These are phyloP conservation scores for Cucurbita maxima DNA, from an alignment of 306 rosid genomes.

Conservation along the genomic window DNA sequence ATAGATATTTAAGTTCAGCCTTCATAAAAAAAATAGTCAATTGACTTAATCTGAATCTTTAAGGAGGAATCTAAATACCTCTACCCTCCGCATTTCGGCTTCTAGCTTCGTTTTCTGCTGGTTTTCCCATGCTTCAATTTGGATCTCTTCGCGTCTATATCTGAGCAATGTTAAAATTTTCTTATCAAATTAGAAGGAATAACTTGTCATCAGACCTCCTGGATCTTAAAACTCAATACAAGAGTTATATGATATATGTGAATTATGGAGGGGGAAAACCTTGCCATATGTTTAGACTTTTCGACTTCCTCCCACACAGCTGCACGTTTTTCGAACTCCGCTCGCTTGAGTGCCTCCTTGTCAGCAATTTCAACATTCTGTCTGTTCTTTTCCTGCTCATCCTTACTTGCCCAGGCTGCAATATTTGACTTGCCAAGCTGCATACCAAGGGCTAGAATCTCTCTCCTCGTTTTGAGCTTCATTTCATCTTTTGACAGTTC, in stretches of 20 bases:
- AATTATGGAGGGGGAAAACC: slow-evolving; percentile 24
- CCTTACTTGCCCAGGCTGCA: slow-evolving; percentile 93
- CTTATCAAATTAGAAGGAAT: slow-evolving; percentile 5
- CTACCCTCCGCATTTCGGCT: slow-evolving; percentile 72
- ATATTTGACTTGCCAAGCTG: slow-evolving; percentile 88
- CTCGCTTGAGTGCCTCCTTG: slow-evolving; percentile 28
- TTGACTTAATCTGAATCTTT: not conserved
- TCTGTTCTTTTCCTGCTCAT: slow-evolving; percentile 36
- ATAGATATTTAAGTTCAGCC: not conserved
- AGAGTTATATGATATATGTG: not conserved
- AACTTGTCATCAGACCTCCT: not conserved
- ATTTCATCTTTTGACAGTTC: slow-evolving; percentile 73
- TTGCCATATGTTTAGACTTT: slow-evolving; percentile 68
- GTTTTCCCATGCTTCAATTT: slow-evolving; percentile 93
- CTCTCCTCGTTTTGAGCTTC: slow-evolving; percentile 75
- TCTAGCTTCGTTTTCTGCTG: slow-evolving; percentile 70
- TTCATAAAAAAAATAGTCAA: not conserved
- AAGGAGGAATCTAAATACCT: slow-evolving; percentile 33
- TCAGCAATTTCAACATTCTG: slow-evolving; percentile 15
- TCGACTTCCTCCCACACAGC: slow-evolving; percentile 82
- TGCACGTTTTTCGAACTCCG: slow-evolving; percentile 72
- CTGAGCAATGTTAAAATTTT: slow-evolving; percentile 23
- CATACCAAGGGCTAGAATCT: slow-evolving; percentile 79
- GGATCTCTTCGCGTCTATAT: slow-evolving; percentile 78
- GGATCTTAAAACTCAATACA: not conserved